These are phyloP conservation scores for Penicillium antarcticum DNA, from an alignment of 495 filamentous ascomycete genomes.

Conservation along the genomic window DNA sequence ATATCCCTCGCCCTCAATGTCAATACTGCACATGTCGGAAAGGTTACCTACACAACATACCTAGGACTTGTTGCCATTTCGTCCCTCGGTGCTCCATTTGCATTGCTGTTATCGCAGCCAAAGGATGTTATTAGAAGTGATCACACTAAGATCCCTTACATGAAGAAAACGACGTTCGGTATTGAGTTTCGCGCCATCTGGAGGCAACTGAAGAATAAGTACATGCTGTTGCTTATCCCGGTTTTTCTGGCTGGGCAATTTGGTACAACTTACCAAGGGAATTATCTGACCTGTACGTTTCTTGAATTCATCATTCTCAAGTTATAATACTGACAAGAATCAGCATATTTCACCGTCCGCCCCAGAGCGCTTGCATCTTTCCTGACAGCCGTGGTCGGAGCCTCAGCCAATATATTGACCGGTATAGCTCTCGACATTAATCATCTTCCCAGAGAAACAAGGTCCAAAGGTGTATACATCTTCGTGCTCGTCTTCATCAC, in stretches of 20 bases:
- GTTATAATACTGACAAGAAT: neutral
- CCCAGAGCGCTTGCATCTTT: conserved; percentile 49
- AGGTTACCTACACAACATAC: conserved; percentile 53
- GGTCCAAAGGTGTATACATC: conserved; percentile 12
- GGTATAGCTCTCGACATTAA: conserved; percentile 45
- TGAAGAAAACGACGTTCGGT: conserved; percentile 37
- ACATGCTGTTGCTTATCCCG: conserved; percentile 52
- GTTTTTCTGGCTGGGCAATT: conserved; percentile 54
- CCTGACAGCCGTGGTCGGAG: conserved; percentile 42
- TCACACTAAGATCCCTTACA: conserved; percentile 40
- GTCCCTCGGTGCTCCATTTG: conserved; percentile 49
- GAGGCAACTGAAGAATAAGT: conserved; percentile 39
- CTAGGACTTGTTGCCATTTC: conserved; percentile 53
- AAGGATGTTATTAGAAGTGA: conserved; percentile 52
- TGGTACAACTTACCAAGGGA: conserved; percentile 54
- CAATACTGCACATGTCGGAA: conserved; percentile 41
- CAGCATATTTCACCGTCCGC: conserved; percentile 56
- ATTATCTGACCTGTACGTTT: conserved; percentile 45
- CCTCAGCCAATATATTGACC: conserved; percentile 45
- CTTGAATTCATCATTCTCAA: neutral
- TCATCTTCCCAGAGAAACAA: conserved; percentile 19
- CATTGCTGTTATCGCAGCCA: conserved; percentile 49
- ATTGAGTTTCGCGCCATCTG: conserved; percentile 47
- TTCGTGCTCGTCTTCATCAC: conserved; percentile 16
- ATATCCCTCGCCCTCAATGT: conserved; percentile 55